Conservation (phyloP, 805 yeast species). For the Torulaspora indica region DNA sequence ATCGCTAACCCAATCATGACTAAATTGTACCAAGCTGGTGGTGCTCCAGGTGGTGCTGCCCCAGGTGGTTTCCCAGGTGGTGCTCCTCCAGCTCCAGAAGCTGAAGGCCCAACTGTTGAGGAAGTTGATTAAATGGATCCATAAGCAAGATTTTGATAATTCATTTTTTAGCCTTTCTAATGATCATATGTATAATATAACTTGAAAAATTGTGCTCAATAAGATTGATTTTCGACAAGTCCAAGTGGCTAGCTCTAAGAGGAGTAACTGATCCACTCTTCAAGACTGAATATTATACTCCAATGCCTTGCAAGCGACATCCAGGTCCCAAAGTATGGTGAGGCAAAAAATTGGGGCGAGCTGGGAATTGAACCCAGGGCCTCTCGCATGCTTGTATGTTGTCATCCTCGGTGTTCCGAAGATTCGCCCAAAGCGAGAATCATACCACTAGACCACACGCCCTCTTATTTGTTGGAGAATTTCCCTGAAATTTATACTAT, state of each 20-base stretch:
- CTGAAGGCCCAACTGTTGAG: constrained; percentile 72
- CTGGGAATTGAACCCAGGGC: constrained; percentile 63
- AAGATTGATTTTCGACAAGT: background rate
- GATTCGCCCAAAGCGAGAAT: constrained; percentile 32
- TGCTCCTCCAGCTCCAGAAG: constrained; percentile 58
- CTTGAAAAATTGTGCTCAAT: background rate
- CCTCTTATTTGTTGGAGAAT: constrained; percentile 11
- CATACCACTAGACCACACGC: constrained; percentile 36
- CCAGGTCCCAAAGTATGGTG: too few species aligned
- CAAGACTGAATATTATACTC: too few species aligned
- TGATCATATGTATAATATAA: constrained; percentile 13
- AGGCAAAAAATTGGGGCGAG: constrained; percentile 34
- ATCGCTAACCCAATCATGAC: constrained; percentile 96
- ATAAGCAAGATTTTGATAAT: constrained; percentile 11
- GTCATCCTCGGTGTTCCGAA: constrained; percentile 11
- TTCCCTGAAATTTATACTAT: too few species aligned
- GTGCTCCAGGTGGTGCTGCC: constrained; percentile 71
- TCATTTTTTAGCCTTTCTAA: constrained; percentile 3
- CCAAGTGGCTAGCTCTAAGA: background rate
- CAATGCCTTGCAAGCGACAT: background rate
- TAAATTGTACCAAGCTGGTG: constrained; percentile 88
- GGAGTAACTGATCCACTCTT: too few species aligned
- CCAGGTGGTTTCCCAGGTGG: constrained; percentile 61
- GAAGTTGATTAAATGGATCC: constrained; percentile 58
- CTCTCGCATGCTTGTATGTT: constrained; percentile 43